phyloP scores from a whole-genome alignment of 371 early-diverging fungal species.

The Nosema granulosis region DNA sequence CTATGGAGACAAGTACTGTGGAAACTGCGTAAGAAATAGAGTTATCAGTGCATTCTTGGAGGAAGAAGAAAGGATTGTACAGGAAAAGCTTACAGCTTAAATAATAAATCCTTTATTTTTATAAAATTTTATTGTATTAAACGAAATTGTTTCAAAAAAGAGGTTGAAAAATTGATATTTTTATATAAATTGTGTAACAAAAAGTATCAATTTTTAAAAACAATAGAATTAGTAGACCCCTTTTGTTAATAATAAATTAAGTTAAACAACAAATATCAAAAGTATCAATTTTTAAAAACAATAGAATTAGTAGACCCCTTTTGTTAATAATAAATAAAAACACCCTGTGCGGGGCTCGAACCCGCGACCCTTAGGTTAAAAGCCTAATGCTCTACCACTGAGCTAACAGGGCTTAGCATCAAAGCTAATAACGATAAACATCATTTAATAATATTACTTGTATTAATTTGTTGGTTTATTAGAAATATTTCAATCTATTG shows the following conservation, averaged over 20 bases:
- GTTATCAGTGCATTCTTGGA: constrained; percentile 61
- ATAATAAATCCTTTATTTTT: background rate
- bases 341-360: constrained; percentile 36
- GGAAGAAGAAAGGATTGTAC: constrained; percentile 63
- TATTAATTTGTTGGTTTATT: too few species aligned
- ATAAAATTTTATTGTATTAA: background rate
- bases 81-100: constrained; percentile 22
- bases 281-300: background rate
- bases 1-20: constrained; percentile 62
- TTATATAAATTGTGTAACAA: background rate
- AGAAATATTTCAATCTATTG: too few species aligned
- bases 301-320: too few species aligned
- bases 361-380: constrained; percentile 36
- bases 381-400: constrained; percentile 38
- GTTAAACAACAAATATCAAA: too few species aligned
- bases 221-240: too few species aligned
- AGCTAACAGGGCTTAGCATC: constrained; percentile 32
- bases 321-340: background rate
- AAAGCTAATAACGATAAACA: too few species aligned
- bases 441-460: too few species aligned
- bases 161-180: background rate
- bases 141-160: background rate
- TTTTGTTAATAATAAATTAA: background rate
- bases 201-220: background rate
- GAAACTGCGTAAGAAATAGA: constrained; percentile 61